Base-by-base conservation (phyloP, 768 basidiomycete genomes). In the Russula olivacea region DNA sequence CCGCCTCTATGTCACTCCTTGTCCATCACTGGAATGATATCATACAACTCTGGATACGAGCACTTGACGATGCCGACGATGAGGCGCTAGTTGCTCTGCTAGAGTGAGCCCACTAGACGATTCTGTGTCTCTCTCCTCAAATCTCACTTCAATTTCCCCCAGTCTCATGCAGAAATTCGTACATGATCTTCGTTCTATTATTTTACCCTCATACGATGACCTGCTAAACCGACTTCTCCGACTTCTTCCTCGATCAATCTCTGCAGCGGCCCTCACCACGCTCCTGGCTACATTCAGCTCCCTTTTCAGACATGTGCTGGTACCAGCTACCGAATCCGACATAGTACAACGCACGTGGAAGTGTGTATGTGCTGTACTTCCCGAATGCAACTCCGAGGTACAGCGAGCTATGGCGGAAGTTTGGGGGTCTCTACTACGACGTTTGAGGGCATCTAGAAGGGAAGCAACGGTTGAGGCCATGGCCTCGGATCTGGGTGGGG, bases 321-420 rank as follows among this genome's bases (percentile, higher is more conserved):
- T 90, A 4, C 87, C 89, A 0, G 79, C 82, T 0, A 79, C 80
- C n/a, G 76, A 77, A 51, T 21, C 72, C n/a, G 76, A 82, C 34
- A 76, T 85, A 5, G 70, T 88, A 28, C 77, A 81, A 48, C 75
- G 79, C 48, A 86, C 88, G 3, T 92, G 90, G 90, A 59, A 71
- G 6, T 69, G 74, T 32, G 74, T 92, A 45, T 76, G 77, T 28
- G 69, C 72, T 0, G 75, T 79, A 1, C 71, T 92, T 10, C 80
- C 81, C 3, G 80, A 77, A 61, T 91, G 88, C 71, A 75, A 81
- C 59, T 80, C 83, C 0, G 89, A 93, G 61, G 81, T 91, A 2
- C 89, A 89, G 69, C 76, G 88, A 28, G 84, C 88, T 1, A 80
- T 89, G 11, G 88, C 91, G 0, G 93, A 97, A 70, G 91, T 92